Evolutionary conservation across 208 protist species (phyloP), one percentile per base, ranked within the genome.

Genomic region (Herpetomonas tarakana): DNA sequence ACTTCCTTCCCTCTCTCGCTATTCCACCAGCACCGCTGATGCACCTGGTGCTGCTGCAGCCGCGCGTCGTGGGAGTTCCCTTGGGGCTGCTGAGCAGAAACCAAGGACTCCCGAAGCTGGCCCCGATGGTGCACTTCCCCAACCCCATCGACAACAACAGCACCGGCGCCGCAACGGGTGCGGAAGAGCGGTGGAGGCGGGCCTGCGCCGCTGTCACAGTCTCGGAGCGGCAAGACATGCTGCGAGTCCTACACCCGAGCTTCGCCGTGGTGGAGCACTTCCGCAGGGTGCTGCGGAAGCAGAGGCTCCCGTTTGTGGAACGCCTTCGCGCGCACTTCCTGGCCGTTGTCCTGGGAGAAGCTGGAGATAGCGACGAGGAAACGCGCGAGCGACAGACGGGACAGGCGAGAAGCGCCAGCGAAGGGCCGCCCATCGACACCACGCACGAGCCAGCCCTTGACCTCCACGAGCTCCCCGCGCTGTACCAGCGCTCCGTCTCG

Each of bases 161-260:
- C 31, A n/a, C 46, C 22, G 35, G 56, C 22, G 11, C 50, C 3
- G 6, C 19, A 58, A 47, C 2, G 21, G 14, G 1, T 0, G 45
- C 3, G 19, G 53, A 16, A 38, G 35, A 27, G 21, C 14, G 35
- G 35, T 41, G 29, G 52, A 69, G 51, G 7, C 41, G 19, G 18
- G 45, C 51, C 28, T 61, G 54, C 29, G 26, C n/a, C 4, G 45
- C 39, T 7, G 61, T 59, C 18, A 65, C 66, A 46, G 66, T 74
- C 3, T 63, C 62, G 18, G 82, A 89, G 58, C 71, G 80, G 26
- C 58, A 75, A 3, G 78, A 86, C 57, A 71, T 71, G 2, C 67
- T 89, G 25, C 82, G 74, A 27, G 64, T 89, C 11, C 81, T 84
- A 52, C 76, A 88, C 56, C 81, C 81, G 1, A 74, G 73, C 3